These are phyloP conservation scores for Malania oleifera DNA, from an alignment of 164 flowering plant genomes.

Conservation along the genomic window DNA sequence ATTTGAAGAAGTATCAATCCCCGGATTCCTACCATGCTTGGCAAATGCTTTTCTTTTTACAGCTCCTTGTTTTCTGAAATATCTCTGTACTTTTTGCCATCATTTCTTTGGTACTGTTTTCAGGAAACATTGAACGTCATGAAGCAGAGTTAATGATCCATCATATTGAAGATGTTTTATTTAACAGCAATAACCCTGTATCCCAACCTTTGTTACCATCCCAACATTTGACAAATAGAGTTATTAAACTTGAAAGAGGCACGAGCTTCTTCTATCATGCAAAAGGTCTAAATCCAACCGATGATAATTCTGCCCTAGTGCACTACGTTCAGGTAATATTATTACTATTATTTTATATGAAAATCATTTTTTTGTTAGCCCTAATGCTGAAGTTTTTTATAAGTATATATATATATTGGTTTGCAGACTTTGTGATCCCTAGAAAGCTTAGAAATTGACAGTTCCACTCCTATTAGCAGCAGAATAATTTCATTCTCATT, in stretches of 20 bases:
- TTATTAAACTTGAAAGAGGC: constrained; percentile 71
- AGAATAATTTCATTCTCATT: too few relatives aligned
- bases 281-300: constrained; percentile 65
- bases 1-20: too few relatives aligned
- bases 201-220: constrained; percentile 71
- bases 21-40: too few relatives aligned
- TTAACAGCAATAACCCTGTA: constrained; percentile 44
- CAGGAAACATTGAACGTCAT: constrained; percentile 70
- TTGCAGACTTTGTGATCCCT: too few relatives aligned
- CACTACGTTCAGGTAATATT: constrained; percentile 84
- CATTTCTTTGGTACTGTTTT: constrained; percentile 1
- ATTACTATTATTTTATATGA: too few relatives aligned
- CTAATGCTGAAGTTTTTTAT: too few relatives aligned
- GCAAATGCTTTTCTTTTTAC: background rate
- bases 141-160: constrained; percentile 77
- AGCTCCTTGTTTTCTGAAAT: background rate
- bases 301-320: constrained; percentile 87
- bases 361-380: too few relatives aligned
- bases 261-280: constrained; percentile 44
- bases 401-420: too few relatives aligned
- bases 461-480: too few relatives aligned
- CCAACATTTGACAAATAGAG: constrained; percentile 72
- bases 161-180: constrained; percentile 68
- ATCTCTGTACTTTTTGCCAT: background rate
- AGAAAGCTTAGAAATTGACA: too few relatives aligned